Evolutionary conservation across 1,284 basidiomycete species (phyloP).

Genomic region (Apiotrichum montevideense): DNA sequence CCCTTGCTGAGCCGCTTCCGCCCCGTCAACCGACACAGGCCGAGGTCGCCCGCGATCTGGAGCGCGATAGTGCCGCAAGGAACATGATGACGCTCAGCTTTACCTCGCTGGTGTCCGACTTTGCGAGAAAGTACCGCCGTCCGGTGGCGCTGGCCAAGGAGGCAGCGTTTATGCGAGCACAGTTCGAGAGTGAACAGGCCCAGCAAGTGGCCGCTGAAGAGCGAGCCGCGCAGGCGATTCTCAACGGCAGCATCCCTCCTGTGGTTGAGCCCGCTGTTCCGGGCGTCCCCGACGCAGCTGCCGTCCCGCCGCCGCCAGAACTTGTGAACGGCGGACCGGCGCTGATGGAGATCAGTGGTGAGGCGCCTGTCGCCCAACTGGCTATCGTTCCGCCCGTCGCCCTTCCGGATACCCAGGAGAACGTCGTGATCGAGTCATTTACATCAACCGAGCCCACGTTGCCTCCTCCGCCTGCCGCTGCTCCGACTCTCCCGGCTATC

Average conservation of each 20-base stretch:
- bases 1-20: slow-evolving; percentile 81
- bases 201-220: slow-evolving; percentile 4
- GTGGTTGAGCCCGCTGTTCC: background rate
- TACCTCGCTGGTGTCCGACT: slow-evolving; percentile 76
- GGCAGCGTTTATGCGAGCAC: slow-evolving; percentile 19
- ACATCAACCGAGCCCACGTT: slow-evolving; percentile 1
- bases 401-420: background rate
- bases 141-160: slow-evolving; percentile 71
- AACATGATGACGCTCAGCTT: slow-evolving; percentile 82
- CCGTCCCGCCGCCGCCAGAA: background rate
- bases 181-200: slow-evolving; percentile 19
- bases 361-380: background rate
- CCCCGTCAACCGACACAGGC: slow-evolving; percentile 74
- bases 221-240: background rate
- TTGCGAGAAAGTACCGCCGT: slow-evolving; percentile 89
- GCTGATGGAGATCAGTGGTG: background rate
- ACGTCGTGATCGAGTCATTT: background rate
- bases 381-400: background rate
- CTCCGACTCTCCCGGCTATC: background rate
- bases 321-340: background rate
- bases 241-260: background rate
- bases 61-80: slow-evolving; percentile 70
- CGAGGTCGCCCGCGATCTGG: slow-evolving; percentile 75
- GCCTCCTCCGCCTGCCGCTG: background rate
- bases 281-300: background rate